These are phyloP conservation scores for Termitomyces bulborhizus DNA, from an alignment of 768 basidiomycete genomes.

Conservation along the genomic window DNA sequence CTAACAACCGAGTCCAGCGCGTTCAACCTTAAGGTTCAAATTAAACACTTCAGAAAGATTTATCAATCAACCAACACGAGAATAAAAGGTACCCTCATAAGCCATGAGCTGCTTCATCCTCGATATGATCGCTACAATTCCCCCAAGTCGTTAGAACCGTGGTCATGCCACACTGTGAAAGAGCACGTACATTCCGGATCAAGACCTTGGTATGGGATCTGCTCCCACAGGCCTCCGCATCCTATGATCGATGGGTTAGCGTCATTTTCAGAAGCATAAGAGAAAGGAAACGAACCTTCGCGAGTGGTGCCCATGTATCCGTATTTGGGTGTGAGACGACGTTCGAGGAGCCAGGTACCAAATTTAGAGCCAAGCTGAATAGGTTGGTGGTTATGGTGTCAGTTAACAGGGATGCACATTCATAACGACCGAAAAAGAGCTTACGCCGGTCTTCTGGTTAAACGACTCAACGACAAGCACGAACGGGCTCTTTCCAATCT, in stretches of 20 bases:
- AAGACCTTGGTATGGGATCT: constrained; percentile 78
- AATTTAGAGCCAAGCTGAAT: constrained; percentile 69
- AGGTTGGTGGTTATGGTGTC: background rate
- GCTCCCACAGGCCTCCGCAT: constrained; percentile 70
- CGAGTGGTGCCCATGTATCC: constrained; percentile 76
- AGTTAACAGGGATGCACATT: too few species aligned
- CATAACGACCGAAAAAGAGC: background rate
- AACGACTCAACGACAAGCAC: constrained; percentile 83
- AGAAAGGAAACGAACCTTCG: constrained; percentile 43
- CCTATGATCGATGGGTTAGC: constrained; percentile 21
- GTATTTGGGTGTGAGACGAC: constrained; percentile 73
- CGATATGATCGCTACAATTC: constrained; percentile 34
- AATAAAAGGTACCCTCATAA: constrained; percentile 5
- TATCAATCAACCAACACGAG: background rate
- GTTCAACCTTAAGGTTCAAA: too few species aligned
- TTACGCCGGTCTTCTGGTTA: constrained; percentile 84
- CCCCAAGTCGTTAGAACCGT: too few species aligned
- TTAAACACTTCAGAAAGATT: too few species aligned
- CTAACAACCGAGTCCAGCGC: too few species aligned
- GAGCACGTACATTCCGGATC: constrained; percentile 61
- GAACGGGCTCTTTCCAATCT: constrained; percentile 69
- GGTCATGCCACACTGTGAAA: background rate
- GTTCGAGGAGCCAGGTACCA: constrained; percentile 84
- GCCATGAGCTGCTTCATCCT: constrained; percentile 44
- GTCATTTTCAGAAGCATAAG: background rate